These are phyloP conservation scores for Nannizziopsis arthrosporioides DNA, from an alignment of 2,329 filamentous ascomycete species.

Conservation along the genomic window DNA sequence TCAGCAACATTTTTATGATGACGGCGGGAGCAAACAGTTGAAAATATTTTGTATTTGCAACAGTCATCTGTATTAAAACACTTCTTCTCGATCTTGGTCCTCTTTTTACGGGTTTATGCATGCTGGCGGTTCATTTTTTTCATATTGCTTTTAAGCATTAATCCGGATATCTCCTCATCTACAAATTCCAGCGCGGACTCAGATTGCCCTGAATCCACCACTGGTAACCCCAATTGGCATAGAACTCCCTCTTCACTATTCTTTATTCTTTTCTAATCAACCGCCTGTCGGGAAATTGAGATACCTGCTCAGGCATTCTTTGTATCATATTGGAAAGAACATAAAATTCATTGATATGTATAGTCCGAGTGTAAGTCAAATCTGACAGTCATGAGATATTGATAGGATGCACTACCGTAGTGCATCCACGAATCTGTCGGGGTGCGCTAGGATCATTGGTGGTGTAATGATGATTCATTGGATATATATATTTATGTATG, in stretches of 20 bases:
- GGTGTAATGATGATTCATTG: too few relatives aligned
- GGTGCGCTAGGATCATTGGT: too few relatives aligned
- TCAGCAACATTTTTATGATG: background rate
- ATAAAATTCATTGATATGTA: too few relatives aligned
- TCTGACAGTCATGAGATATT: too few relatives aligned
- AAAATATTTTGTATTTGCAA: background rate
- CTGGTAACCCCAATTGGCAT: too few relatives aligned
- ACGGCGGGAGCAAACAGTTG: background rate
- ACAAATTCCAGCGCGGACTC: background rate
- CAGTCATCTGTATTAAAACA: background rate
- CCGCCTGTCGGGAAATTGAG: too few relatives aligned
- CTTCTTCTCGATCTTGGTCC: background rate
- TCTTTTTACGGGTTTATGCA: background rate
- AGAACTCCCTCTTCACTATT: too few relatives aligned
- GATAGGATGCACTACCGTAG: too few relatives aligned
- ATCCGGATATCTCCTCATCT: background rate
- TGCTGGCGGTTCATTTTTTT: background rate
- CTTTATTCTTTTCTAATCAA: too few relatives aligned
- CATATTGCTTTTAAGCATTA: background rate
- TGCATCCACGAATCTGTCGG: too few relatives aligned
- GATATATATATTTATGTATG: too few relatives aligned
- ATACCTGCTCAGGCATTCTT: background rate
- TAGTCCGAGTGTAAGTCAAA: too few relatives aligned
- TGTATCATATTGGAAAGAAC: background rate
- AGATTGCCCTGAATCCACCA: background rate